These are phyloP conservation scores for Exophiala alcalophila DNA, from an alignment of 2,329 filamentous ascomycete species.

Conservation along the genomic window DNA sequence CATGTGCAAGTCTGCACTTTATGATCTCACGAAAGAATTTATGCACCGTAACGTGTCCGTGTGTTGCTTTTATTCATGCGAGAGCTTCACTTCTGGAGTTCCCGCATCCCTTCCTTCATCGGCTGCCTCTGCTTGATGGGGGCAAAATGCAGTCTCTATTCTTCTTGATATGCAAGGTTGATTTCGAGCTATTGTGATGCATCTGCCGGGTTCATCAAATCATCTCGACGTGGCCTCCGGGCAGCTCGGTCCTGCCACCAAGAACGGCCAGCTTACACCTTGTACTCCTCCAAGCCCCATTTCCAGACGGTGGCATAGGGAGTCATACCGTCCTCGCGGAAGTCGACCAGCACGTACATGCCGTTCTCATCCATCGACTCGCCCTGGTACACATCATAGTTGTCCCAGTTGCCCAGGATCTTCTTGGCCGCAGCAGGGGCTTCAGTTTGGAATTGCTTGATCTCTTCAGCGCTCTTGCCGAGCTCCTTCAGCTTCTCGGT, in stretches of 20 bases:
- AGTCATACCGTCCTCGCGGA: conserved; percentile 91
- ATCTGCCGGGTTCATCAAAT: conserved; percentile 12
- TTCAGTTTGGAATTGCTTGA: conserved; percentile 76
- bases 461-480: conserved; percentile 59
- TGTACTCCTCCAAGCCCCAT: conserved; percentile 82
- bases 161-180: conserved; percentile 14
- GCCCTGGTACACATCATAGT: conserved; percentile 92
- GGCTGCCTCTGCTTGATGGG: too few species aligned
- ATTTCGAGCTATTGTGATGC: conserved; percentile 11
- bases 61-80: too few species aligned
- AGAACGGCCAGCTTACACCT: conserved; percentile 66
- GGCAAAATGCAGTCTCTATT: conserved; percentile 8
- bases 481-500: conserved; percentile 66
- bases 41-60: too few species aligned
- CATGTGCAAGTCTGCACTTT: too few species aligned
- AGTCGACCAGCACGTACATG: conserved; percentile 68
- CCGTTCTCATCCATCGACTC: conserved; percentile 89
- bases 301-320: conserved; percentile 93
- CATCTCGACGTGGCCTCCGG: conserved; percentile 4
- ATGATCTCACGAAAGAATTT: too few species aligned
- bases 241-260: conserved; percentile 2
- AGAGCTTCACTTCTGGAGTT: too few species aligned
- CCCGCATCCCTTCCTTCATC: too few species aligned
- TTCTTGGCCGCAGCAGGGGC: conserved; percentile 76
- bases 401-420: conserved; percentile 85